Evolutionary conservation across 768 basidiomycete genomes (phyloP).

Genomic region (Amanita thiersii): DNA sequence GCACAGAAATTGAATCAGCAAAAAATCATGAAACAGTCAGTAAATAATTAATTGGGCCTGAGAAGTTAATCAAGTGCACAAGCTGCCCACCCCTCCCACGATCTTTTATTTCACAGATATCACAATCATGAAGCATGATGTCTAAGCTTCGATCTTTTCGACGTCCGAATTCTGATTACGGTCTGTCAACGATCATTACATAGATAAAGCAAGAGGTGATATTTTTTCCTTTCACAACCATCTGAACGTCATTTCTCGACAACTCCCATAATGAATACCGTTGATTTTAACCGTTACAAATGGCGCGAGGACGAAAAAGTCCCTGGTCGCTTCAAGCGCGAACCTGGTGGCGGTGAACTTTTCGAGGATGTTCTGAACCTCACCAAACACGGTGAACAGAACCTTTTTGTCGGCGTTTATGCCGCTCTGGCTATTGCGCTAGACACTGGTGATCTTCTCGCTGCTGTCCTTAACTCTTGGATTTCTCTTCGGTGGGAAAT

Average conservation of each 20-base stretch:
- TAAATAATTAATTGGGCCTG: too few species aligned
- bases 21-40: too few species aligned
- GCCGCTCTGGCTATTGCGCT: slow-evolving; percentile 6
- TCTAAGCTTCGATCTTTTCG: too few species aligned
- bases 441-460: slow-evolving; percentile 5
- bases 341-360: slow-evolving; percentile 14
- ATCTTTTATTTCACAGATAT: too few species aligned
- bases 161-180: too few species aligned
- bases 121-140: too few species aligned
- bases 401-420: slow-evolving; percentile 14
- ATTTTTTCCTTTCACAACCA: background rate
- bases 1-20: too few species aligned
- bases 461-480: slow-evolving; percentile 10
- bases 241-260: background rate
- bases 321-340: slow-evolving; percentile 12
- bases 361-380: slow-evolving; percentile 16
- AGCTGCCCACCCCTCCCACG: too few species aligned
- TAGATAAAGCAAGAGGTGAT: too few species aligned
- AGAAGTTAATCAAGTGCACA: too few species aligned
- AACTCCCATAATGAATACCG: slow-evolving; percentile 5
- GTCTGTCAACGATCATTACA: too few species aligned
- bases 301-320: slow-evolving; percentile 12
- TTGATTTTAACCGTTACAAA: slow-evolving; percentile 12
- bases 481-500: slow-evolving; percentile 15
- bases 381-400: slow-evolving; percentile 16